A percentile compares a stretch with the other conserved stretches of the same genome.
These are phyloP conservation scores for Tetrahymena thermophila DNA, from an alignment of 73 alveolate genomes.

Conservation along the genomic window DNA sequence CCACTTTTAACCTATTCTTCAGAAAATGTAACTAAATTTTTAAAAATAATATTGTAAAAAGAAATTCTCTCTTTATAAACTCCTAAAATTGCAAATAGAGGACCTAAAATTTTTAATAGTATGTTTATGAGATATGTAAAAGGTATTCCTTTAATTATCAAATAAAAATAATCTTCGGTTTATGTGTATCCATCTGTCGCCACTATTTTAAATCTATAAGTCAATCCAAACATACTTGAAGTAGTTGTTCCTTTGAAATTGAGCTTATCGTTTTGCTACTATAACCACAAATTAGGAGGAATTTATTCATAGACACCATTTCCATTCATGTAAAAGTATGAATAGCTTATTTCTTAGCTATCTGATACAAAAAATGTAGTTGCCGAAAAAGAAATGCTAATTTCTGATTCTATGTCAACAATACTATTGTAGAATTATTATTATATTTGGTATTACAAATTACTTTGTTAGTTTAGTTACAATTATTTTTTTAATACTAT, in stretches of 20 bases:
- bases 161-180: background rate
- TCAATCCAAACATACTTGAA: background rate
- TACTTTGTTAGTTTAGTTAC: background rate
- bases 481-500: background rate
- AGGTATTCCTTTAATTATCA: background rate
- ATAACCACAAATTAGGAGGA: background rate
- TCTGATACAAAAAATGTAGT: background rate
- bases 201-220: background rate
- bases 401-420: background rate
- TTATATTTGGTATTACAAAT: background rate
- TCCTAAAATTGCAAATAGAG: background rate
- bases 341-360: background rate
- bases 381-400: background rate
- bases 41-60: background rate
- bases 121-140: background rate
- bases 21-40: background rate
- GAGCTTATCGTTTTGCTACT: background rate
- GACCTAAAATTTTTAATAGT: background rate
- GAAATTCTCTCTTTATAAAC: background rate
- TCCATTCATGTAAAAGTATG: background rate
- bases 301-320: background rate
- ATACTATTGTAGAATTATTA: background rate
- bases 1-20: background rate
- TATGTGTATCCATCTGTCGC: background rate
- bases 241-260: background rate